Evolutionary conservation across 805 yeast species (phyloP).

Genomic region (Tetrapisispora iriomotensis): DNA sequence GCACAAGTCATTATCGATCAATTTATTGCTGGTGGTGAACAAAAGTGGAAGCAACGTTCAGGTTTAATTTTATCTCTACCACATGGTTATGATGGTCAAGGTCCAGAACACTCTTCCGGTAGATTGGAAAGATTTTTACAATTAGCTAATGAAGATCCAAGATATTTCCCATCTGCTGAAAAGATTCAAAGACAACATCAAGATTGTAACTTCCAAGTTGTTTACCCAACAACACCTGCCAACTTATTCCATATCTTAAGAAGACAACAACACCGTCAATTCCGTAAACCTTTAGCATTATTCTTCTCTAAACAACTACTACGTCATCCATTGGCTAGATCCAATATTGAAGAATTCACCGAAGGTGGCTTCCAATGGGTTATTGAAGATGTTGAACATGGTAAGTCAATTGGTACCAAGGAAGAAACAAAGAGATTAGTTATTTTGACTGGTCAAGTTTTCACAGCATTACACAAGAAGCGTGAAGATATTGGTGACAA

Average conservation of each 20-base stretch:
- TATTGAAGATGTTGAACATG: slow-evolving; percentile 84
- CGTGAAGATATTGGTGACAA: slow-evolving; percentile 70
- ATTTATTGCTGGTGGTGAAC: slow-evolving; percentile 92
- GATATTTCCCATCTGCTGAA: slow-evolving; percentile 82
- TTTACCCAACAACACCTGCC: slow-evolving; percentile 96
- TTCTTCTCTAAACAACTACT: slow-evolving; percentile 89
- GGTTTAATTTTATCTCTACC: slow-evolving; percentile 93
- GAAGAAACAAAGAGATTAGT: slow-evolving; percentile 83
- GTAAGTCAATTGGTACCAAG: slow-evolving; percentile 63
- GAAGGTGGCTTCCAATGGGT: slow-evolving; percentile 93
- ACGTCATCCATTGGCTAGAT: slow-evolving; percentile 97
- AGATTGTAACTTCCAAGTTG: slow-evolving; percentile 96
- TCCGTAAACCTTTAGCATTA: slow-evolving; percentile 80
- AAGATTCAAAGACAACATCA: slow-evolving; percentile 95
- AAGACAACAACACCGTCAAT: slow-evolving; percentile 99
- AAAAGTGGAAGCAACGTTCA: slow-evolving; percentile 98
- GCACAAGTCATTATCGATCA: slow-evolving; percentile 97
- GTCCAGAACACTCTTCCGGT: slow-evolving; percentile 98
- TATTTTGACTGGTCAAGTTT: slow-evolving; percentile 87
- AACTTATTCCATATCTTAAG: slow-evolving; percentile 92
- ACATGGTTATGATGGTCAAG: slow-evolving; percentile 99
- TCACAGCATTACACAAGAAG: slow-evolving; percentile 81
- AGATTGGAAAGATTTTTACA: slow-evolving; percentile 95
- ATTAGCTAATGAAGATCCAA: slow-evolving; percentile 90
- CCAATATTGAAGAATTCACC: slow-evolving; percentile 71